phyloP scores from a whole-genome alignment of 495 filamentous ascomycete genomes.

The Penicillium soppii region DNA sequence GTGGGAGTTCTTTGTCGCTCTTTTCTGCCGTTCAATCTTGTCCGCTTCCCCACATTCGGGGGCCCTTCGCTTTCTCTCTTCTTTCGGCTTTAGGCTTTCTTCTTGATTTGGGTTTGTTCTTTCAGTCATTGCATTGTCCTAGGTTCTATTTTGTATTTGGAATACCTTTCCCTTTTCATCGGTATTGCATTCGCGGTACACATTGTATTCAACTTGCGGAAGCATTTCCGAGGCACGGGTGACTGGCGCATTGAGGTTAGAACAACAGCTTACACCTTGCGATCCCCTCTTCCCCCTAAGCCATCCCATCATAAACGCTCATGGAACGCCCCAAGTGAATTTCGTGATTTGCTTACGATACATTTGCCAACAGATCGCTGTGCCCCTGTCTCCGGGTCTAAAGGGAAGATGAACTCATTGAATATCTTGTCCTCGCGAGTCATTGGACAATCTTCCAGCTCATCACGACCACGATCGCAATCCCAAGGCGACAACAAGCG shows the following conservation, averaged over 20 bases:
- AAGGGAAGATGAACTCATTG: slow-evolving; percentile 91
- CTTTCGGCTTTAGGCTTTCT: slow-evolving; percentile 14
- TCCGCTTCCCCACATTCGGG: slow-evolving; percentile 35
- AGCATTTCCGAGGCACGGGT: slow-evolving; percentile 40
- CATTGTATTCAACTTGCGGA: slow-evolving; percentile 23
- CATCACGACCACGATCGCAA: slow-evolving; percentile 62
- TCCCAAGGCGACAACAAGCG: slow-evolving; percentile 59
- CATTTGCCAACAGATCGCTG: slow-evolving; percentile 32
- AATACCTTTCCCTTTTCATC: not conserved
- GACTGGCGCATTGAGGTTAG: slow-evolving; percentile 48
- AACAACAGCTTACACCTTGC: slow-evolving; percentile 21
- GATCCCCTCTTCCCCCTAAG: slow-evolving; percentile 14
- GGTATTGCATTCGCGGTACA: slow-evolving; percentile 10
- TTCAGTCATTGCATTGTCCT: slow-evolving; percentile 1
- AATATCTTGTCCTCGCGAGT: slow-evolving; percentile 91
- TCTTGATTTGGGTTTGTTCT: slow-evolving; percentile 5
- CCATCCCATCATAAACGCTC: slow-evolving; percentile 6
- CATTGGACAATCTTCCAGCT: slow-evolving; percentile 57
- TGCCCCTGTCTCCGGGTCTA: slow-evolving; percentile 49
- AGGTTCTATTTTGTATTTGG: slow-evolving; percentile 7
- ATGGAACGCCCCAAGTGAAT: slow-evolving; percentile 19
- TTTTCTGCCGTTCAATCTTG: slow-evolving; percentile 31
- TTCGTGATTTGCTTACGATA: slow-evolving; percentile 29
- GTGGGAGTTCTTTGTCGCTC: slow-evolving; percentile 21
- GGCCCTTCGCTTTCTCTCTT: slow-evolving; percentile 16